These are phyloP conservation scores for Diplodia mutila DNA, from an alignment of 2,329 filamentous ascomycete genomes.

Conservation along the genomic window DNA sequence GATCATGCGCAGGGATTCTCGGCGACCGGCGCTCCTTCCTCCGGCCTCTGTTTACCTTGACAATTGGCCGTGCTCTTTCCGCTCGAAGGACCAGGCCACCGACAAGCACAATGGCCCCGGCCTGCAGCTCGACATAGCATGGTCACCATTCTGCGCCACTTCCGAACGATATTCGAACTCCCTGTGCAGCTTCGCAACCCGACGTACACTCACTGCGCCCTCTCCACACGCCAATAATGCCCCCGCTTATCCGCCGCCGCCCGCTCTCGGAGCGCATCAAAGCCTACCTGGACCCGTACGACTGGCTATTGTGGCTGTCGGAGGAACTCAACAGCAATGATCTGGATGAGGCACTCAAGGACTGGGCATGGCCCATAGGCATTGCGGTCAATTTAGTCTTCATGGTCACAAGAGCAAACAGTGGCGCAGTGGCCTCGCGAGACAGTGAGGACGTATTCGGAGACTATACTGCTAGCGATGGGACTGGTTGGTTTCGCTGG, in stretches of 20 bases:
- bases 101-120: constrained; percentile 19
- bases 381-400: constrained; percentile 77
- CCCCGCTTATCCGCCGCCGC: constrained; percentile 79
- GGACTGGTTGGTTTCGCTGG: constrained; percentile 70
- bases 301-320: constrained; percentile 87
- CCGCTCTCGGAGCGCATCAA: constrained; percentile 81
- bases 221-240: constrained; percentile 55
- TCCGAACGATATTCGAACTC: too few relatives aligned
- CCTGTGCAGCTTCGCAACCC: constrained; percentile 3
- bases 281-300: constrained; percentile 80
- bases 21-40: not conserved
- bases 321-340: constrained; percentile 91
- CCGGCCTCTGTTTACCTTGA: constrained; percentile 4
- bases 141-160: not conserved
- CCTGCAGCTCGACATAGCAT: not conserved
- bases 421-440: constrained; percentile 45
- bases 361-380: constrained; percentile 76
- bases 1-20: not conserved
- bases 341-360: constrained; percentile 77
- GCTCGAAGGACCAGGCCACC: not conserved
- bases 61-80: not conserved
- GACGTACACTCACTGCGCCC: not conserved
- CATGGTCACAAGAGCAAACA: constrained; percentile 81
- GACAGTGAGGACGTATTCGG: constrained; percentile 82
- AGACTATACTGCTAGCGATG: constrained; percentile 57